Evolutionary conservation across 345 rosid species (phyloP).

Genomic region (Citrus unshiu): DNA sequence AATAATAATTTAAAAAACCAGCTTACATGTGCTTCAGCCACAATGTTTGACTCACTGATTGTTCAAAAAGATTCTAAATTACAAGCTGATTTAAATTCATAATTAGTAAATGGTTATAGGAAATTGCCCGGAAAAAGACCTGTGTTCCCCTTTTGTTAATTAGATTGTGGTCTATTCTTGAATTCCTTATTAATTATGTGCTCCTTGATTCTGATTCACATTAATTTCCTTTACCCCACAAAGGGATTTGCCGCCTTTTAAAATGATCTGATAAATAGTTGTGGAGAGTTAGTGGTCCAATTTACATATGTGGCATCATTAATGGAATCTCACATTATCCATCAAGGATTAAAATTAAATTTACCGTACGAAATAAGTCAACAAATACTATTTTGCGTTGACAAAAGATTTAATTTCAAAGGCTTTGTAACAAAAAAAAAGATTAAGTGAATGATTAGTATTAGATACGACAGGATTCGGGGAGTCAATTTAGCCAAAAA

Average conservation of each 20-base stretch:
- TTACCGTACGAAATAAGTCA: neutral
- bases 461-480: slow-evolving; percentile 34
- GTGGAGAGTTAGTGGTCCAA: slow-evolving; percentile 9
- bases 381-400: slow-evolving; percentile 10
- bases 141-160: neutral
- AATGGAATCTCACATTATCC: neutral
- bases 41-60: slow-evolving; percentile 7
- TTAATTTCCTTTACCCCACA: neutral
- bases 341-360: neutral
- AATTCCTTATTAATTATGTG: neutral
- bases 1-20: too few species aligned
- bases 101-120: neutral
- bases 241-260: neutral
- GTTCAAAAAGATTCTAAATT: neutral
- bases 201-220: neutral
- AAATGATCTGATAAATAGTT: neutral
- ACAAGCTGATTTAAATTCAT: too few species aligned
- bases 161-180: neutral
- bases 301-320: neutral
- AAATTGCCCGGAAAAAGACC: neutral
- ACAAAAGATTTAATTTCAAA: slow-evolving; percentile 5
- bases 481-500: slow-evolving; percentile 23
- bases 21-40: neutral
- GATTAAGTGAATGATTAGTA: slow-evolving; percentile 22
- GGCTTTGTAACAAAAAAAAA: neutral